These are phyloP conservation scores for Corylus americana DNA, from an alignment of 306 rosid species.

Conservation along the genomic window DNA sequence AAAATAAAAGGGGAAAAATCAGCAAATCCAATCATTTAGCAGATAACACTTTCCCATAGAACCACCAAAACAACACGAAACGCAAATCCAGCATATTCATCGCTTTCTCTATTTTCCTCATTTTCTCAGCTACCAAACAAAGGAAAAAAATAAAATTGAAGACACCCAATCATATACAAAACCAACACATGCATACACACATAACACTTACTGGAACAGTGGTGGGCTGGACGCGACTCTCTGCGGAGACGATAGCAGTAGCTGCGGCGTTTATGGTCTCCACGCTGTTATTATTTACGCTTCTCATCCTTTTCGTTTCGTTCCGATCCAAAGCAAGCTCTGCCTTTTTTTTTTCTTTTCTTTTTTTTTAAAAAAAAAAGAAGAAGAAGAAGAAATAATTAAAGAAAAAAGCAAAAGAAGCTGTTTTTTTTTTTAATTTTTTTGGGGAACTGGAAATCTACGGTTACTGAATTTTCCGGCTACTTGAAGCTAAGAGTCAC, in stretches of 20 bases:
- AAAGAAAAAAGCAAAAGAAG: neutral
- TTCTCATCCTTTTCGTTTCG: constrained; percentile 45
- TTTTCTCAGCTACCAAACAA: constrained; percentile 18
- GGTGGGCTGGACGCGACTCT: constrained; percentile 79
- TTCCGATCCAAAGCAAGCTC: neutral
- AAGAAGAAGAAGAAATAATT: neutral
- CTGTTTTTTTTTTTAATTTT: neutral
- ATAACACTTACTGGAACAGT: constrained; percentile 49
- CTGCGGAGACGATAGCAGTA: constrained; percentile 84
- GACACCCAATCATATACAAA: neutral
- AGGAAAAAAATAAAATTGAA: neutral
- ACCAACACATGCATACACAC: constrained; percentile 9
- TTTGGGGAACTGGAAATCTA: neutral
- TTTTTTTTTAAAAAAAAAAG: neutral
- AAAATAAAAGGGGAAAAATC: neutral
- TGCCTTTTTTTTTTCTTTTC: neutral
- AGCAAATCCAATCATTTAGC: neutral
- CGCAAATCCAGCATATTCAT: neutral
- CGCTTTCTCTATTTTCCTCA: neutral
- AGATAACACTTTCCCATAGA: neutral
- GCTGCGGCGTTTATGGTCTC: constrained; percentile 95
- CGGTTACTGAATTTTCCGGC: constrained; percentile 17
- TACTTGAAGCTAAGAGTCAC: constrained; percentile 21
- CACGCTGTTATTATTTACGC: constrained; percentile 59
- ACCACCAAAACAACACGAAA: neutral